Conservation (phyloP, 257 asterid genomes). For the Jasminum sambac region DNA sequence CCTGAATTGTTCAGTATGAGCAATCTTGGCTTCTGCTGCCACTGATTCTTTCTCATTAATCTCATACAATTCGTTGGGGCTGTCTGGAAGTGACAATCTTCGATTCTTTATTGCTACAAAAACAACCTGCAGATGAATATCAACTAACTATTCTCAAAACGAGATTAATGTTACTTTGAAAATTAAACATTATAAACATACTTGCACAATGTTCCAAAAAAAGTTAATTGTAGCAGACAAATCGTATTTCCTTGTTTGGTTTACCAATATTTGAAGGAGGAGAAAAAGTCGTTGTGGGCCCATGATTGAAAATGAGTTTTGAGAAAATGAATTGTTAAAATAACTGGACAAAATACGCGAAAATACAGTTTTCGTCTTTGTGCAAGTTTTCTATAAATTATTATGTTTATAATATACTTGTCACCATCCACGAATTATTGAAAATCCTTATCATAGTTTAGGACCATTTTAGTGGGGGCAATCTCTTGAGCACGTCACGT, state of each 20-base stretch:
- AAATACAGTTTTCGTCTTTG: not conserved
- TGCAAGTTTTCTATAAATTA: not conserved
- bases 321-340: too few species aligned
- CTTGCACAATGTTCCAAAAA: not conserved
- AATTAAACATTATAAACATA: not conserved
- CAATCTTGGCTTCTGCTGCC: conserved; percentile 39
- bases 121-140: conserved; percentile 49
- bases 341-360: too few species aligned
- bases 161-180: not conserved
- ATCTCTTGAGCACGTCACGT: not conserved
- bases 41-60: conserved; percentile 51
- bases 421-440: not conserved
- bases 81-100: conserved; percentile 38
- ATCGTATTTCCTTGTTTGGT: too few species aligned
- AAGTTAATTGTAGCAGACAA: not conserved
- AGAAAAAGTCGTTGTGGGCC: too few species aligned
- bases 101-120: conserved; percentile 68
- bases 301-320: too few species aligned
- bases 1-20: conserved; percentile 77
- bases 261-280: too few species aligned
- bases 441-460: not conserved
- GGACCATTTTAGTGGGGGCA: not conserved
- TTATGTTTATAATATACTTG: not conserved
- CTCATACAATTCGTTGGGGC: conserved; percentile 59
- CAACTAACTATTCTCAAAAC: not conserved